Percentiles rank a stretch among this genome's conserved stretches.
Conservation (phyloP, 2,329 filamentous ascomycete genomes). For the Verticillium nubilum region DNA sequence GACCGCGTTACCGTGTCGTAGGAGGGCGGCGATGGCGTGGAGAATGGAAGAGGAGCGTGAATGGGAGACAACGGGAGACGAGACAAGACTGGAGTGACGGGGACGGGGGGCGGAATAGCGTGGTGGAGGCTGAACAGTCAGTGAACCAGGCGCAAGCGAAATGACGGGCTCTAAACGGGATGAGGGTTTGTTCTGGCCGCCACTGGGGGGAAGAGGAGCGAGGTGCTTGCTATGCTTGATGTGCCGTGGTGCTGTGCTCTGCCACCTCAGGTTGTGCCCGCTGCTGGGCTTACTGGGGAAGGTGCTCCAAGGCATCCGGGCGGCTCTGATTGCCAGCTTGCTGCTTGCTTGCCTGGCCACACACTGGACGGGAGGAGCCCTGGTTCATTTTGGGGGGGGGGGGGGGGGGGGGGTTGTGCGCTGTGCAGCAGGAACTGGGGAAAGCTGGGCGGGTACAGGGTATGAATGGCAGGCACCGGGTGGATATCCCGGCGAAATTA, state of each 20-base stretch:
- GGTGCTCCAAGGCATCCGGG: neutral
- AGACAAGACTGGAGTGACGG: neutral
- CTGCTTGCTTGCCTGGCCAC: neutral
- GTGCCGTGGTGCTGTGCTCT: slow-evolving; percentile 4
- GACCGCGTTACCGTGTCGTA: neutral
- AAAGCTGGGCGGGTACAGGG: slow-evolving; percentile 20
- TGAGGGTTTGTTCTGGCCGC: neutral
- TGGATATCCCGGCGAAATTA: slow-evolving; percentile 37
- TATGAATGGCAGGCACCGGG: slow-evolving; percentile 14
- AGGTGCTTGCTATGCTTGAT: slow-evolving; percentile 14
- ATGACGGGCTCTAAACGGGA: slow-evolving; percentile 39
- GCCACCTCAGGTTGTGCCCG: neutral
- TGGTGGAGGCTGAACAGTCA: slow-evolving; percentile 36
- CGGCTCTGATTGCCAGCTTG: neutral
- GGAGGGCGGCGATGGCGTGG: neutral
- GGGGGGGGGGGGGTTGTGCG: neutral
- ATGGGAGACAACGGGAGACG: neutral
- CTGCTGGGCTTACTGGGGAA: neutral
- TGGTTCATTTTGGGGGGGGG: neutral
- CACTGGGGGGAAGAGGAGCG: neutral
- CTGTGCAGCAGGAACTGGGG: slow-evolving; percentile 3
- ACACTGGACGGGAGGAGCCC: neutral
- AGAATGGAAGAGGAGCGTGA: neutral
- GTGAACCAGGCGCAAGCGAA: slow-evolving; percentile 40
- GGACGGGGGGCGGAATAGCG: neutral